phyloP scores from a whole-genome alignment of 2,329 filamentous ascomycete species.

The Fusarium citri region DNA sequence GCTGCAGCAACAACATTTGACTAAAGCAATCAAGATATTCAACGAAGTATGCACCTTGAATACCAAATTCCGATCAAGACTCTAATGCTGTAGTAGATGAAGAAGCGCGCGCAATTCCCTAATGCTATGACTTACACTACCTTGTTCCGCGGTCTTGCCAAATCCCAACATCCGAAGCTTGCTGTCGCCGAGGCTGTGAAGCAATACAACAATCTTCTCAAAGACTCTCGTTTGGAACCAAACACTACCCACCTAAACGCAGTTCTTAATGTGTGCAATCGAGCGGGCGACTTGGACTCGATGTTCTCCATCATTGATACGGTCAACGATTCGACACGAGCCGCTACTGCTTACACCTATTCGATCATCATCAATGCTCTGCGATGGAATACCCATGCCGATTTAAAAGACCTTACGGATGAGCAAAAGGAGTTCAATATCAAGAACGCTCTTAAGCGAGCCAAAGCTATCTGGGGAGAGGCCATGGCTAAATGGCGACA shows the following conservation, averaged over 20 bases:
- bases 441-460: conserved; percentile 69
- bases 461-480: conserved; percentile 83
- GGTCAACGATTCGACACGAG: conserved; percentile 71
- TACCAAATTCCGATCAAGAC: neutral
- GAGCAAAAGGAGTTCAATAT: conserved; percentile 51
- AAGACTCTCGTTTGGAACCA: conserved; percentile 72
- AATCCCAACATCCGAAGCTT: conserved; percentile 66
- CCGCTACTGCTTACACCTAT: conserved; percentile 79
- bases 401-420: conserved; percentile 42
- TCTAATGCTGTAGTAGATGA: conserved; percentile 74
- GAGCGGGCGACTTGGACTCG: conserved; percentile 79
- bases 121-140: conserved; percentile 87
- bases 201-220: conserved; percentile 81
- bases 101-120: conserved; percentile 85
- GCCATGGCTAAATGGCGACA: conserved; percentile 79
- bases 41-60: conserved; percentile 71
- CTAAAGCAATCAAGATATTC: conserved; percentile 80
- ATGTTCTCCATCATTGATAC: conserved; percentile 82
- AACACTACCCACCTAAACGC: conserved; percentile 90
- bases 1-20: conserved; percentile 69
- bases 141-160: conserved; percentile 79
- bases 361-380: conserved; percentile 86
- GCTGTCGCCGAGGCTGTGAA: conserved; percentile 76
- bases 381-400: conserved; percentile 53
- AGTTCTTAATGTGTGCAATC: conserved; percentile 82